Evolutionary conservation across 768 basidiomycete species (phyloP).

Genomic region (Exsudoporus frostii): DNA sequence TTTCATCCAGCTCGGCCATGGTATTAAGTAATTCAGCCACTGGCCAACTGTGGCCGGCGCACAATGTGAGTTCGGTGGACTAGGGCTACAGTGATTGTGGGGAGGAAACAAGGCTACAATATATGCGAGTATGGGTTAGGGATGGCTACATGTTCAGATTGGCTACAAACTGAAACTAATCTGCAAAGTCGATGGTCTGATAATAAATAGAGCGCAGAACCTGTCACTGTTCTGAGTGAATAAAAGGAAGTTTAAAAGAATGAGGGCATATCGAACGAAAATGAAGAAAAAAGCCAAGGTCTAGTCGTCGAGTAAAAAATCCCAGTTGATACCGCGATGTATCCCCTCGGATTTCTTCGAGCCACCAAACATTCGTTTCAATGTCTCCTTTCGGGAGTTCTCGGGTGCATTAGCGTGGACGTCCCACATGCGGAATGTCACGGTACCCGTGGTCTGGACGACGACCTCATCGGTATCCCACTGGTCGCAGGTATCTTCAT

Average conservation of each 20-base stretch:
- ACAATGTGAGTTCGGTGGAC: conserved; percentile 3
- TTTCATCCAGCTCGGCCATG: too few species aligned
- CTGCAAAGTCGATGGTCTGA: background rate
- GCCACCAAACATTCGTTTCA: conserved; percentile 64
- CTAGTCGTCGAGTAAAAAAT: conserved; percentile 73
- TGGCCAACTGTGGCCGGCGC: background rate
- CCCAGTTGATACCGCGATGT: conserved; percentile 59
- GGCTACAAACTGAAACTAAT: conserved; percentile 23
- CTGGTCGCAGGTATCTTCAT: conserved; percentile 35
- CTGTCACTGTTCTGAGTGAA: conserved; percentile 10
- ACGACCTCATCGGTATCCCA: conserved; percentile 59
- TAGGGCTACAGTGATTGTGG: conserved; percentile 24
- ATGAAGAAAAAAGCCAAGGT: background rate
- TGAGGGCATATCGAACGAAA: conserved; percentile 17
- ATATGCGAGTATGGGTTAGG: conserved; percentile 8
- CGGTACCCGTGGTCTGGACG: conserved; percentile 55
- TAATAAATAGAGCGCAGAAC: conserved; percentile 20
- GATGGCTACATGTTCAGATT: conserved; percentile 26
- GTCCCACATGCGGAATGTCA: conserved; percentile 81
- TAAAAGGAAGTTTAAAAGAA: conserved; percentile 1
- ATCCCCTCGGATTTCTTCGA: conserved; percentile 49
- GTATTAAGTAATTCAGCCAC: background rate
- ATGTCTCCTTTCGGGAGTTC: conserved; percentile 54
- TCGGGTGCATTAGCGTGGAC: conserved; percentile 63
- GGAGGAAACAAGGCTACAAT: conserved; percentile 19